Base-by-base conservation (phyloP, 352 stramenopile species). In the Phytophthora cryptogea region DNA sequence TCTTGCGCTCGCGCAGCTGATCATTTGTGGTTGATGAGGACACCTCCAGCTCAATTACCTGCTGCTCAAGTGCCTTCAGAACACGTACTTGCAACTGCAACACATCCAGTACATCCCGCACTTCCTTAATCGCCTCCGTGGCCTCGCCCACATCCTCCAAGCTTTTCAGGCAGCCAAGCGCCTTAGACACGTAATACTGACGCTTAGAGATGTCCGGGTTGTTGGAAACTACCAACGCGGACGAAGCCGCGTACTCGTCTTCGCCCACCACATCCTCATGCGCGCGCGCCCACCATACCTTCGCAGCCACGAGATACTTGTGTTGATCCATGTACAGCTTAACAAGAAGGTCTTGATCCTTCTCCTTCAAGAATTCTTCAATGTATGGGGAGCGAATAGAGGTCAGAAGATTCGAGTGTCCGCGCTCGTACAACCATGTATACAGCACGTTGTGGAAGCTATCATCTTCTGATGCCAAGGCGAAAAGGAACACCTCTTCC, bases 261-360 rank as follows among this genome's bases (percentile, higher is more conserved):
- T 83, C 72, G 11, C 66, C 66, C 36, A 72, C 67, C 8, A 67
- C 63, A 44, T 89, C 79, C 59, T 86, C 77, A 39, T 92, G 80
- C 0, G 84, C 86, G 17, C 83, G 83, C 2, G 72, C 64, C 86
- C 86, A 95, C 80, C 86, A 93, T 2, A 94, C 81, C 55, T 94
- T 92, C 0, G 86, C 86, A 0, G 86, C 86, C 6, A 89, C 66
- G 20, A 95, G 68, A 58, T 92, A 95, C 59, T 91, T 92, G 20
- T 88, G 80, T 50, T 94, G 84, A 16, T 92, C 79, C 82, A 95
- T 92, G 61, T 95, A 94, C 40, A 90, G 71, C 62, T 92, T 88
- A 33, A 95, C 77, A 8, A 95, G 76, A 32, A 95, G 56, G 59
- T 95, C 84, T 61, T 92, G 80, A 49, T 95, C 85, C 53, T 89